phyloP scores from a whole-genome alignment of 331 rosid species.

The Telfairia occidentalis region DNA sequence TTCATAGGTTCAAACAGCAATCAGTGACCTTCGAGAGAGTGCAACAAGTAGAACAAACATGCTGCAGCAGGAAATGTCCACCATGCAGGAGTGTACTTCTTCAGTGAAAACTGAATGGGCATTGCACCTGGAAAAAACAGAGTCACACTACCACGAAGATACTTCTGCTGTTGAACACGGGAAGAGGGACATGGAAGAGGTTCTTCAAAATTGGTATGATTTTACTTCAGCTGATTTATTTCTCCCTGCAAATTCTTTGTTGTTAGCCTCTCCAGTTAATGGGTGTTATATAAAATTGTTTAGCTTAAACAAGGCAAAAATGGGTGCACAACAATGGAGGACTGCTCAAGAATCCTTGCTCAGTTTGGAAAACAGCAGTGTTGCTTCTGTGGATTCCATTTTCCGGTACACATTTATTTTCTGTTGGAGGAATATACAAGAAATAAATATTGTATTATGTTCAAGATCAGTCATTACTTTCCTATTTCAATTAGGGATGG shows the following conservation, averaged over 20 bases:
- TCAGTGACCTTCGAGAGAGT: constrained; percentile 84
- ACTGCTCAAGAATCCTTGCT: constrained; percentile 89
- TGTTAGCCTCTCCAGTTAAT: constrained; percentile 15
- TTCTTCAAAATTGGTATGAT: constrained; percentile 70
- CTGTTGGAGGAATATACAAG: not conserved
- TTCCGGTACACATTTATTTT: constrained; percentile 49
- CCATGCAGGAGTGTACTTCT: constrained; percentile 77
- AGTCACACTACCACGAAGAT: constrained; percentile 63
- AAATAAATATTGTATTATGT: not conserved
- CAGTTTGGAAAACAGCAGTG: constrained; percentile 58
- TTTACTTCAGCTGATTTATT: not conserved
- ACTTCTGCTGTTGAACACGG: constrained; percentile 78
- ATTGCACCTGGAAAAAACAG: constrained; percentile 76
- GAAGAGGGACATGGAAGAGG: constrained; percentile 71
- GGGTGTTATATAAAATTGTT: constrained; percentile 1
- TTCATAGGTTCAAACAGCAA: constrained; percentile 72
- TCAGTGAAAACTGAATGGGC: constrained; percentile 72
- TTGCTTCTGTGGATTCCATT: constrained; percentile 66
- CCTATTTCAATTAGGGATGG: constrained; percentile 50
- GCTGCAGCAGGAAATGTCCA: constrained; percentile 69
- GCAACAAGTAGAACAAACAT: constrained; percentile 65
- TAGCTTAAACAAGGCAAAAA: constrained; percentile 74
- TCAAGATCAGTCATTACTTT: constrained; percentile 11
- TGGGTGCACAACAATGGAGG: constrained; percentile 89
- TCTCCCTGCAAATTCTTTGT: constrained; percentile 10